Conservation (phyloP, 345 rosid species). For the Euphorbia tirucalli region DNA sequence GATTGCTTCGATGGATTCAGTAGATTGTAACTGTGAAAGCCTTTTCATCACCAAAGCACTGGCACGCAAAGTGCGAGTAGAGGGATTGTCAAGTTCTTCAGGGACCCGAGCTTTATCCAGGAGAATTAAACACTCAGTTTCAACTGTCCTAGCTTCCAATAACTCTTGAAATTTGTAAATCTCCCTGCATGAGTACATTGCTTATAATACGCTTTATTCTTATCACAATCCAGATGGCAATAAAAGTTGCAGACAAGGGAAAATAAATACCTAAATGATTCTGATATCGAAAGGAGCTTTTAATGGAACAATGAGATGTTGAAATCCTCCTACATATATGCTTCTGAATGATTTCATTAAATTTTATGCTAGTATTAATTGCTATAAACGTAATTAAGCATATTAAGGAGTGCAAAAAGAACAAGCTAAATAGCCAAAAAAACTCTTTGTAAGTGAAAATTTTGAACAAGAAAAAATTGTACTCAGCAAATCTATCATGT, state of each 20-base stretch:
- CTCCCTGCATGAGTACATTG: constrained; percentile 48
- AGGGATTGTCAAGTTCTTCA: constrained; percentile 37
- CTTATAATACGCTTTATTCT: constrained; percentile 3
- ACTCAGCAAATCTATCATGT: background rate
- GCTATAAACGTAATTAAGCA: background rate
- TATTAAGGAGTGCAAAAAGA: background rate
- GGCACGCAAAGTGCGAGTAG: constrained; percentile 42
- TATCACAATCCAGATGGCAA: background rate
- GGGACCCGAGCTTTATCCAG: constrained; percentile 59
- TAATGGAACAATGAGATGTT: background rate
- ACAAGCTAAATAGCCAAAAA: background rate
- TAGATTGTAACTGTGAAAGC: constrained; percentile 73
- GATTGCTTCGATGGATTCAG: constrained; percentile 70
- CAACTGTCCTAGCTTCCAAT: constrained; percentile 29
- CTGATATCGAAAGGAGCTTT: background rate
- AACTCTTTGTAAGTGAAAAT: too few relatives aligned
- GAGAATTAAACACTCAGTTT: constrained; percentile 61
- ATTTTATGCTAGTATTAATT: background rate
- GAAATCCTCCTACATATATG: background rate
- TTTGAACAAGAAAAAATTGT: background rate
- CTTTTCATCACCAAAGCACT: constrained; percentile 72
- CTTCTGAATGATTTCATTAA: background rate
- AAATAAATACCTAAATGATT: constrained; percentile 5
- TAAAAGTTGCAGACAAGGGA: background rate
- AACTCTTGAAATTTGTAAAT: constrained; percentile 49